Base-by-base conservation (phyloP, 2,329 filamentous ascomycete genomes). In the Cladophialophora bantiana region DNA sequence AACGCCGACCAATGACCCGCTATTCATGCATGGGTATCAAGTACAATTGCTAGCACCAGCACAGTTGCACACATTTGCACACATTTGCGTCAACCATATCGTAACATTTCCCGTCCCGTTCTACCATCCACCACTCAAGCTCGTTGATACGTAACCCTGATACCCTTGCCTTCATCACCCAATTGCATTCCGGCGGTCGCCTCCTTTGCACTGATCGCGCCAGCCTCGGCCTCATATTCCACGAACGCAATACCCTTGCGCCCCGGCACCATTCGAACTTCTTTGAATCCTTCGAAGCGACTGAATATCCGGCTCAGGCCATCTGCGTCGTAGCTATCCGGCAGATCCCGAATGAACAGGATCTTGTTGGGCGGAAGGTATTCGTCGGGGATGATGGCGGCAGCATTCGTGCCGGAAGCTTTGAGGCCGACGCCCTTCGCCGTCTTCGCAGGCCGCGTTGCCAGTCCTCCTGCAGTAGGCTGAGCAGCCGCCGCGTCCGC, bases 311-410 rank as follows among this genome's bases (percentile, higher is more conserved):
- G 84, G 0, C 89, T 90, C 62, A 99, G 86, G 31, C 85, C 87
- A 70, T 96, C 93, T 74, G 92, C 88, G 77, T 91, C 91, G 79
- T 91, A 93, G 71, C 93, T 91, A 70, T 94, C 92, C 7, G 95
- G 94, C 40, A 99, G 81, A 74, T 98, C 94, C 82, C 96, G 93
- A 68, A 98, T 83, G 81, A 98, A 96, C 40, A 99, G 86, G 72
- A 93, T 96, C 83, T 97, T 97, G 86, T 98, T 98, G 40, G 95
- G 94, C 3, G 94, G 94, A 3, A 98, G 87, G 79, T 97, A 98
- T 81, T 99, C 95, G 85, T 98, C 95, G n/a, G 94, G 93, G 18
- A 98, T 89, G 63, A 93, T 90, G 10, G 90, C 85, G 3, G 89
- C 84, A 1, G 88, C 84, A 13, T 88, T 84, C 5, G 88, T 85